Conservation (phyloP, 129 eudicot genomes). For the Lactuca sativa region DNA sequence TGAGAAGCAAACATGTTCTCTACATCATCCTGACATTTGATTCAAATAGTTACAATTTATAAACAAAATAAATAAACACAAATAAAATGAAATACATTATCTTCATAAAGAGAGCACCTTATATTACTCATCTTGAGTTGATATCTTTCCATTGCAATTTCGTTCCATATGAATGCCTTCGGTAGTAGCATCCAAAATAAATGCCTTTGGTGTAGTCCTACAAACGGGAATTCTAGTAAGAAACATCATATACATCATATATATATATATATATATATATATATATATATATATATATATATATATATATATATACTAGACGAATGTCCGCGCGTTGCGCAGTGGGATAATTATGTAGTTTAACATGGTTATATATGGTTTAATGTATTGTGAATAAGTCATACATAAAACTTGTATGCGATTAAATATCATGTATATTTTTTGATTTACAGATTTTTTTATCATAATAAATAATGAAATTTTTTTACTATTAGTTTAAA, state of each 20-base stretch:
- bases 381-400: too few species aligned
- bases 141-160: slow-evolving; percentile 42
- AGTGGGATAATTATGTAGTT: too few species aligned
- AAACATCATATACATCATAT: neutral
- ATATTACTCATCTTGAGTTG: slow-evolving; percentile 66
- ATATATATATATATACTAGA: slow-evolving; percentile 30
- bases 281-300: too few species aligned
- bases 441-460: too few species aligned
- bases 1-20: slow-evolving; percentile 70
- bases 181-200: slow-evolving; percentile 48
- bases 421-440: too few species aligned
- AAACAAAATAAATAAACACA: neutral
- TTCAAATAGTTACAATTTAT: slow-evolving; percentile 15
- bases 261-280: neutral
- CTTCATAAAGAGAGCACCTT: slow-evolving; percentile 43
- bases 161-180: slow-evolving; percentile 55
- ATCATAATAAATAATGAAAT: too few species aligned
- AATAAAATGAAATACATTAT: neutral
- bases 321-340: too few species aligned
- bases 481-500: too few species aligned
- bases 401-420: too few species aligned
- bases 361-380: too few species aligned
- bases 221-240: slow-evolving; percentile 30
- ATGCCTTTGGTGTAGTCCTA: slow-evolving; percentile 87
- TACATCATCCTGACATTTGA: slow-evolving; percentile 58